A percentile compares a stretch with the other conserved stretches of the same genome.
Evolutionary conservation across 2,329 filamentous ascomycete genomes (phyloP).

Genomic region (Claviceps spartinae): DNA sequence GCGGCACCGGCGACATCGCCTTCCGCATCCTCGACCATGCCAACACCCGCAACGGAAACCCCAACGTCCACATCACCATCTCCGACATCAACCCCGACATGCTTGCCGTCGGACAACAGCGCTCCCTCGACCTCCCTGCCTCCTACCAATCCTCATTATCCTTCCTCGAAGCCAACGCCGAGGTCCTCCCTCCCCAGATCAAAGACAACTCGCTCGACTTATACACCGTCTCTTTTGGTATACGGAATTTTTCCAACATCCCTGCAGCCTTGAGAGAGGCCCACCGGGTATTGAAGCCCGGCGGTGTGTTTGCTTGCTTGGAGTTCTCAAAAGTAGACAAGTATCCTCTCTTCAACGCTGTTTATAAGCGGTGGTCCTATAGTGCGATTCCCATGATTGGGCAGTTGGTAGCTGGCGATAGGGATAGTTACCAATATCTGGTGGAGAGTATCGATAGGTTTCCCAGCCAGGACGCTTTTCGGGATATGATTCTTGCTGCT

Average conservation of each 20-base stretch:
- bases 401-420: slow-evolving; percentile 83
- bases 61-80: slow-evolving; percentile 72
- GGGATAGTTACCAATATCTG: slow-evolving; percentile 94
- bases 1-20: slow-evolving; percentile 93
- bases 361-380: slow-evolving; percentile 96
- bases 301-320: slow-evolving; percentile 89
- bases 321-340: slow-evolving; percentile 81
- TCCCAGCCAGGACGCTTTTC: slow-evolving; percentile 73
- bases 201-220: slow-evolving; percentile 67
- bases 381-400: slow-evolving; percentile 88
- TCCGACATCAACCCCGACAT: slow-evolving; percentile 94
- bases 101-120: slow-evolving; percentile 76
- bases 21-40: slow-evolving; percentile 91
- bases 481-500: slow-evolving; percentile 67
- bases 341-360: slow-evolving; percentile 61
- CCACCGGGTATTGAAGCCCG: slow-evolving; percentile 78
- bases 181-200: slow-evolving; percentile 51
- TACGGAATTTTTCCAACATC: slow-evolving; percentile 93
- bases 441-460: slow-evolving; percentile 96
- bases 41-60: slow-evolving; percentile 63
- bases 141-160: slow-evolving; percentile 43
- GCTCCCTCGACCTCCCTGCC: slow-evolving; percentile 46
- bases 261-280: slow-evolving; percentile 71
- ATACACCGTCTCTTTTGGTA: slow-evolving; percentile 95
- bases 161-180: slow-evolving; percentile 87